Evolutionary conservation across 73 alveolate genomes (phyloP).

Genomic region (Tetrahymena thermophila): DNA sequence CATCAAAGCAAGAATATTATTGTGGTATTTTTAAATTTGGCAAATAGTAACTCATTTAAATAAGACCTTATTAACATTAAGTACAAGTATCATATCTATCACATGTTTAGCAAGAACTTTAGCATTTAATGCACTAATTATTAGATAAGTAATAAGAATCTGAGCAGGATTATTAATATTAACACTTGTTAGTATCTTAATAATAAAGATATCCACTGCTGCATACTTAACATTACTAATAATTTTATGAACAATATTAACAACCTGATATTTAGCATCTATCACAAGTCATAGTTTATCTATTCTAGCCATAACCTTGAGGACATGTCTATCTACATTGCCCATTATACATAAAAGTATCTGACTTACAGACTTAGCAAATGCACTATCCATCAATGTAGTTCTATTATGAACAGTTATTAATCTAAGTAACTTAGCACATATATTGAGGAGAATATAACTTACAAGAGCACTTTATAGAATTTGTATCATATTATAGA

Average conservation of each 20-base stretch:
- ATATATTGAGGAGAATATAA: background rate
- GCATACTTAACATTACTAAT: background rate
- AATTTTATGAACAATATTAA: background rate
- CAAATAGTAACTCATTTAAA: background rate
- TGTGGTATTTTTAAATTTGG: background rate
- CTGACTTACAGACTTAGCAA: background rate
- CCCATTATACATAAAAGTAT: background rate
- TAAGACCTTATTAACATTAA: background rate
- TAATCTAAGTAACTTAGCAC: background rate
- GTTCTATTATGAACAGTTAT: background rate
- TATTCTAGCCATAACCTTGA: background rate
- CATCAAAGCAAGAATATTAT: background rate
- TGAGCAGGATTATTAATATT: background rate
- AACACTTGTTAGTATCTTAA: background rate
- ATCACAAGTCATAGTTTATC: background rate
- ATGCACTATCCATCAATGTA: background rate
- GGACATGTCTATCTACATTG: background rate
- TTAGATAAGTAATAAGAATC: background rate
- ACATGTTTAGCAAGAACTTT: background rate
- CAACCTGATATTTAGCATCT: background rate
- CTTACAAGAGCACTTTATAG: background rate
- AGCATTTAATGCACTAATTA: background rate
- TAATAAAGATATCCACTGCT: background rate
- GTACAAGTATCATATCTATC: background rate
- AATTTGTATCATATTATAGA: background rate